Base-by-base conservation (phyloP, 2,329 filamentous ascomycete species). In the Trichoderma atrobrunneum region DNA sequence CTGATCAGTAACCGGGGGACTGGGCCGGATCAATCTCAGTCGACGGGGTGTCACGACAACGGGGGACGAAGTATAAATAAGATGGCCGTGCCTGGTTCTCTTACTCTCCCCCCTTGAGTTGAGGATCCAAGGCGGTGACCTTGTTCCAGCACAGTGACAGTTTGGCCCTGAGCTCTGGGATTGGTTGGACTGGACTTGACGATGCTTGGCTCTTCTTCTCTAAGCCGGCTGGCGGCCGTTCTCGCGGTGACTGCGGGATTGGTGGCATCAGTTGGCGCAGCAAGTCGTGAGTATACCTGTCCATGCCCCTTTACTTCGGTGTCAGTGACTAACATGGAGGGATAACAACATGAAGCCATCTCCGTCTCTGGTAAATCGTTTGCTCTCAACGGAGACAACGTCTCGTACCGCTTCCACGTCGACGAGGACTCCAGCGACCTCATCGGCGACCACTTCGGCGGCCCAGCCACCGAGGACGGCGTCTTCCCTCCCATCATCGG, bases 361-460 rank as follows among this genome's bases (percentile, higher is more conserved):
- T 82, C 83, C 26, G 86, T 86, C n/a, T 79, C 87, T 6, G 87
- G 87, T 11, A 85, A 81, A 4, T 85, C 85, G 18, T 91, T 91
- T 74, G 84, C 87, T 2, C 81, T 91, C 60, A 87, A 87, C 34
- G 88, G 87, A 30, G 80, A 86, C 60, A 82, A 83, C 74, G 82
- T 89, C 34, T 90, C 89, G 1, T 91, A 91, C 76, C 86, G 87
- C 57, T 90, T 91, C 78, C 89, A 91, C 74, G 88, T 90, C 59
- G 87, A 91, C 73, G 80, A 84, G 3, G 77, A 76, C 10, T 87
- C 85, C 0, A 85, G 87, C 5, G 89, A 91, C 70, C 82, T 91
- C 48, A 78, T 88, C 18, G 85, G 86, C 0, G 88, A 91, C 75
- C 89, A 91, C 76, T 91, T 89, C 74, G 90, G 89, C 56, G 88